Percentiles rank a stretch among this genome's conserved stretches.
These are phyloP conservation scores for Cladosporium austrohemisphaericum DNA, from an alignment of 2,329 filamentous ascomycete genomes.

Conservation along the genomic window DNA sequence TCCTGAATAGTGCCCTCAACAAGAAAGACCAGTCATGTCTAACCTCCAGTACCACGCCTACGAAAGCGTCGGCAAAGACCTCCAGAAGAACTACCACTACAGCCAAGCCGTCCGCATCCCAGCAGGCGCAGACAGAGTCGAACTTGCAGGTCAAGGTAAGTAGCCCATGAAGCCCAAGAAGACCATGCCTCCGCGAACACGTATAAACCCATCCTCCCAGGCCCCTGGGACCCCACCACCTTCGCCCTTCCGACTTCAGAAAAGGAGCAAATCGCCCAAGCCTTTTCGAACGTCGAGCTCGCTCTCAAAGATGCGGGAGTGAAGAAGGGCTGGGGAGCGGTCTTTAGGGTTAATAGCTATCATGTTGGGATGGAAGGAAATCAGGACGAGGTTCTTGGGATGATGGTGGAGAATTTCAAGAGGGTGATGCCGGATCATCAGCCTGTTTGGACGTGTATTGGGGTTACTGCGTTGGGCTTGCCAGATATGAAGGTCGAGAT, in stretches of 20 bases:
- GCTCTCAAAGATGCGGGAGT: slow-evolving; percentile 52
- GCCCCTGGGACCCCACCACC: slow-evolving; percentile 34
- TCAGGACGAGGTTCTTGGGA: slow-evolving; percentile 27
- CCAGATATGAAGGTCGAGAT: slow-evolving; percentile 57
- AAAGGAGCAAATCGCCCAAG: slow-evolving; percentile 36
- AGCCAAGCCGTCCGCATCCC: slow-evolving; percentile 34
- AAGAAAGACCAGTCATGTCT: too few relatives aligned
- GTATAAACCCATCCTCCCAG: slow-evolving; percentile 19
- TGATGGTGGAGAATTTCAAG: slow-evolving; percentile 47
- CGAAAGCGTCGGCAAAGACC: slow-evolving; percentile 35
- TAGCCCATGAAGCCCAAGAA: not conserved
- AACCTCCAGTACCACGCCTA: slow-evolving; percentile 41
- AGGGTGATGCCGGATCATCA: slow-evolving; percentile 52
- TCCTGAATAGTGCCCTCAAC: too few relatives aligned
- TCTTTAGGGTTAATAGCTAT: slow-evolving; percentile 37
- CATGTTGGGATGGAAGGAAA: slow-evolving; percentile 18
- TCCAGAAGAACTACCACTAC: slow-evolving; percentile 33
- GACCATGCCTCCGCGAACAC: not conserved
- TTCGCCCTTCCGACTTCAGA: slow-evolving; percentile 21
- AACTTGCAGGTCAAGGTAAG: slow-evolving; percentile 36
- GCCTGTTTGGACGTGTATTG: slow-evolving; percentile 54
- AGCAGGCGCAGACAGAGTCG: slow-evolving; percentile 33
- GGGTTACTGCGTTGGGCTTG: slow-evolving; percentile 46
- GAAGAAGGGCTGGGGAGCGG: slow-evolving; percentile 52
- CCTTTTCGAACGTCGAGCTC: slow-evolving; percentile 56